Evolutionary conservation across 2,329 filamentous ascomycete genomes (phyloP), one percentile per base, ranked within the genome.

Genomic region (Laburnicola sp.): DNA sequence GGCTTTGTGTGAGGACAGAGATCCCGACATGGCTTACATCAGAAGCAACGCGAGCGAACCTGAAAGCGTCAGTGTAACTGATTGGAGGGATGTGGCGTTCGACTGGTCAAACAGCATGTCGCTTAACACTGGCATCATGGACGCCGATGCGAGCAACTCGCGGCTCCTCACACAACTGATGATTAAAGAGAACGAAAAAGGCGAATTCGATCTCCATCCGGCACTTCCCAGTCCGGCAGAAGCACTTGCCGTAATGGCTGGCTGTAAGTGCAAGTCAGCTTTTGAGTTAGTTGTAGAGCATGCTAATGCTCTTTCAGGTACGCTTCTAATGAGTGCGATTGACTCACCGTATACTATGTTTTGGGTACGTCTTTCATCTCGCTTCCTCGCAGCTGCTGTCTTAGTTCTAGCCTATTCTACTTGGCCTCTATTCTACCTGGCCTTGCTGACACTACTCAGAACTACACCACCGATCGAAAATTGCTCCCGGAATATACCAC

Each of bases 161-260:
- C 64, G 78, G 0, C 57, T 79, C 0, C 60, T 80, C 3, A 76
- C 71, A 7, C 74, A 80, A 41, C 59, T 78, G 35, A 74, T 78
- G 16, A 55, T 78, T 1, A 65, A 67, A 4, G 27, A 58, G 2
- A 51, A 58, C n/a, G 16, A 59, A 2, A 26, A 40, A 6, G 53
- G 53, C 0, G 40, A 70, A 2, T 58, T 66, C 1, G 58, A 70
- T 6, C 76, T 89, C 0, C 74, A 80, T 30, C 69, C 76, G 0
- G 63, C 71, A 0, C 69, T 86, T 0, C 89, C 89, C 0, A 89
- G 85, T 2, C 78, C 89, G n/a, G 85, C 84, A 0, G 89, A 94
- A 70, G 86, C 86, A 0, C 68, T 94, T 0, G 87, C 88, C 0
- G 87, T 90, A 0, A 79, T 91, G 60, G 81, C 82, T 0, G 83